Base-by-base conservation (phyloP, 495 filamentous ascomycete genomes). In the Neurospora sp. region DNA sequence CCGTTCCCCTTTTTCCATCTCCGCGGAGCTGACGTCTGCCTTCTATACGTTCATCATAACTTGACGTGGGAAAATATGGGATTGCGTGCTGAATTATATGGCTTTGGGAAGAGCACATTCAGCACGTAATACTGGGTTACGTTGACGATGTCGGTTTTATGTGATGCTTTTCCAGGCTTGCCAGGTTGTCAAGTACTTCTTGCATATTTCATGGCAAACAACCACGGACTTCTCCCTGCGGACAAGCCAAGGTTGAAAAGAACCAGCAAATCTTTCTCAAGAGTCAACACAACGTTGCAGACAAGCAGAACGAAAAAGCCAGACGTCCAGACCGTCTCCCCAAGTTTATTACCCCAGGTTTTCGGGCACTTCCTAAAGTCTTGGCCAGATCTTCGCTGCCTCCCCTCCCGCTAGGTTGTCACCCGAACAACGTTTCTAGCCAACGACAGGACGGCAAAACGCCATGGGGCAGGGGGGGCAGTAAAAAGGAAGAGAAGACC, bases 1-100 rank as follows among this genome's bases (percentile, higher is more conserved):
- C 54, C 54, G 27, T 37, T 9, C 54, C 27, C 54, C 54, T 35
- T 66, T 35, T 66, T 35, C 54, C 72, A 74, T 74, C 72, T 74
- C 72, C 72, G 70, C 72, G 72, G 72, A 71, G 72, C 69, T 66
- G 54, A 66, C 54, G 12, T 62, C 27, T 54, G 4, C 0, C 3
- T 27, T 5, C 27, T 27, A 14, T 27, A 54, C 46, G 4, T n/a
- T 46, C 18, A 20, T n/a, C 42, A 46, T 18, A n/a, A 5, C 5
- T 18, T 42, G 41, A 42, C 41, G 14, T 42, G 18, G 4, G 41
- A 3, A 1, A 42, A 54, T 27, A 23, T 20, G 46, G 10, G 4
- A 54, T 54, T 10, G 46, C 44, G 44, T 23, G 44, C 44, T 48
- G 7, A 38, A 37, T 35, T 35, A 41, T 41, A 27, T 27, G 12